These are phyloP conservation scores for Calonectria hongkongensis DNA, from an alignment of 2,329 filamentous ascomycete species.

Conservation along the genomic window DNA sequence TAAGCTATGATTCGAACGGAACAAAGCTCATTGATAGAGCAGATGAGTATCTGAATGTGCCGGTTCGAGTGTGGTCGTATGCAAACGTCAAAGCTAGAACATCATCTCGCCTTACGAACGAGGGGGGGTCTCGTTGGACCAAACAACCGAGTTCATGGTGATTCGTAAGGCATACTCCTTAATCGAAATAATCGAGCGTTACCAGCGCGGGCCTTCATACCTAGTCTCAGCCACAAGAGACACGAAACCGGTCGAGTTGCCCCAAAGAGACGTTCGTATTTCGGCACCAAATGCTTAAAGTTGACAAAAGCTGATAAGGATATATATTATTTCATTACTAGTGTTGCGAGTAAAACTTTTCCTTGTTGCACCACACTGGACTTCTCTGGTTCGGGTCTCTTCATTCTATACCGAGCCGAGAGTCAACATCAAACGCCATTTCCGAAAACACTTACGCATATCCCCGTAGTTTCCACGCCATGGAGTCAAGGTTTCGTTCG, in stretches of 20 bases:
- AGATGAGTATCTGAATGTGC: background rate
- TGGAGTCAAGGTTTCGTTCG: background rate
- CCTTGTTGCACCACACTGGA: conserved; percentile 21
- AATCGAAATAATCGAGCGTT: background rate
- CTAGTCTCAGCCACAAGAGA: conserved; percentile 12
- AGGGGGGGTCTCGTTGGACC: conserved; percentile 13
- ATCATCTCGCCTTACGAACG: background rate
- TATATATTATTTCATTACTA: conserved; percentile 9
- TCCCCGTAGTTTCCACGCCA: background rate
- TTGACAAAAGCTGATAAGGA: background rate
- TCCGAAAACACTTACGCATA: background rate
- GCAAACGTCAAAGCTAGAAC: background rate
- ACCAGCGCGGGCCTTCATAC: background rate
- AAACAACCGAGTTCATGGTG: conserved; percentile 25
- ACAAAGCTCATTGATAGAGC: too few species aligned
- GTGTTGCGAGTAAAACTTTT: background rate
- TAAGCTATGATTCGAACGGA: background rate
- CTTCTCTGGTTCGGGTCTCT: background rate
- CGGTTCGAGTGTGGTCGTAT: background rate
- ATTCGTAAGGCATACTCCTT: background rate
- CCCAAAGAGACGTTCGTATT: background rate
- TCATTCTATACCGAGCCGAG: conserved; percentile 7
- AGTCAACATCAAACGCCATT: background rate
- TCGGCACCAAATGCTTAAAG: conserved; percentile 32
- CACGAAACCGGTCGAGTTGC: conserved; percentile 19